Evolutionary conservation across 2,329 filamentous ascomycete species (phyloP).

Genomic region (Triangularia setosa): DNA sequence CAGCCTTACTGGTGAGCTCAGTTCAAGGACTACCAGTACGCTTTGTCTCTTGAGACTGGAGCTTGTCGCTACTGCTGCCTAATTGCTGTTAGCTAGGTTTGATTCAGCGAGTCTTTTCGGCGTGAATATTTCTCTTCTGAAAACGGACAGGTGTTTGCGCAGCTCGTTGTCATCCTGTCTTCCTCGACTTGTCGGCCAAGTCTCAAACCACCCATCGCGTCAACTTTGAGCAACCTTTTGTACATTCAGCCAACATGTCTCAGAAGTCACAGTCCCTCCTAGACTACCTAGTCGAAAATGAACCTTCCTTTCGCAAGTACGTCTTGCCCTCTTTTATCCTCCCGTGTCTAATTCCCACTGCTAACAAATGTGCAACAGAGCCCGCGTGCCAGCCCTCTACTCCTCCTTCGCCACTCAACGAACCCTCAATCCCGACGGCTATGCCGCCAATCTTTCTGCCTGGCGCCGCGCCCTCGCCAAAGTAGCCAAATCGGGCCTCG

Average conservation of each 20-base stretch:
- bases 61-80: not conserved
- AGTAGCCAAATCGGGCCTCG: slow-evolving; percentile 31
- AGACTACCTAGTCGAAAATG: slow-evolving; percentile 31
- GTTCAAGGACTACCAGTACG: not conserved
- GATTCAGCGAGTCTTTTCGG: not conserved
- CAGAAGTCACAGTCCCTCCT: slow-evolving; percentile 18
- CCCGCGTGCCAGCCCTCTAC: slow-evolving; percentile 29
- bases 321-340: not conserved
- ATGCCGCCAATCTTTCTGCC: slow-evolving; percentile 34
- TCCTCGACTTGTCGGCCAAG: not conserved
- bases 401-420: slow-evolving; percentile 30
- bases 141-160: not conserved
- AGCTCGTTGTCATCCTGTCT: not conserved
- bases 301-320: slow-evolving; percentile 30
- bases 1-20: not conserved
- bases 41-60: not conserved
- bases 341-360: not conserved
- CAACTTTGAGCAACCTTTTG: not conserved
- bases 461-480: slow-evolving; percentile 34
- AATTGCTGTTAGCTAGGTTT: not conserved
- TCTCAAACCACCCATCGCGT: not conserved
- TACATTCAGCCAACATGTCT: not conserved
- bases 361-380: slow-evolving; percentile 23
- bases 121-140: not conserved
- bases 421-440: slow-evolving; percentile 29